Conservation (phyloP, 2,329 filamentous ascomycete genomes). For the Parastagonospora nodorum region DNA sequence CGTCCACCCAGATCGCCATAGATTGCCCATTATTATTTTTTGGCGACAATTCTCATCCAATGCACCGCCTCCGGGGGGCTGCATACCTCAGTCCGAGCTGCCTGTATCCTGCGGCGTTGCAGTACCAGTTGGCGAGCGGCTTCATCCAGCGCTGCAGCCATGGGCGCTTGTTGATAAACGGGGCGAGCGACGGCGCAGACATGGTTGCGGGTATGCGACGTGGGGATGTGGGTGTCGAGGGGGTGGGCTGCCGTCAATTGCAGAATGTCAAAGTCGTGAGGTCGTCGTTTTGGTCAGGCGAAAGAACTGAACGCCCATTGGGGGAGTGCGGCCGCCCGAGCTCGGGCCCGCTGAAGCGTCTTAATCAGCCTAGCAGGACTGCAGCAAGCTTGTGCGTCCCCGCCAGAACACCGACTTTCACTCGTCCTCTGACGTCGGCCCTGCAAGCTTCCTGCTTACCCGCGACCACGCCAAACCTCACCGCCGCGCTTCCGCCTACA, state of each 20-base stretch:
- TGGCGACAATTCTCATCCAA: background rate
- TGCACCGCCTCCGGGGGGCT: conserved; percentile 5
- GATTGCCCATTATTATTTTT: background rate
- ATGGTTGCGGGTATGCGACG: conserved; percentile 53
- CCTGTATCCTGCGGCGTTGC: conserved; percentile 87
- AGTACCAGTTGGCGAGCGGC: conserved; percentile 88
- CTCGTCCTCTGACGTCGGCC: background rate
- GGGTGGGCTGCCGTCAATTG: conserved; percentile 34
- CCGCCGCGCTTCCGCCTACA: background rate
- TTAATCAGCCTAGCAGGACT: background rate
- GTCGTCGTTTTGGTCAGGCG: conserved; percentile 17
- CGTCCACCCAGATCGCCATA: conserved; percentile 8
- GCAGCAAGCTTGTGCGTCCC: background rate
- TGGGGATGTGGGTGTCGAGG: conserved; percentile 22
- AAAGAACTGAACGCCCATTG: conserved; percentile 23
- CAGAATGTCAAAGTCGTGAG: conserved; percentile 22
- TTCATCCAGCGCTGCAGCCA: conserved; percentile 80
- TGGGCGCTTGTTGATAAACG: conserved; percentile 79
- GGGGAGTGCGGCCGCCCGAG: conserved; percentile 10
- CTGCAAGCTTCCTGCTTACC: conserved; percentile 2
- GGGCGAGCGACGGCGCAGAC: conserved; percentile 74
- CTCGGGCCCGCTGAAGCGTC: conserved; percentile 4
- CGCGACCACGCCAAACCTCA: background rate
- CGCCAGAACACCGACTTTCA: background rate
- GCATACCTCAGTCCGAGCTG: conserved; percentile 86